phyloP scores from a whole-genome alignment of 2,329 filamentous ascomycete species.

The Alternaria postmessia region DNA sequence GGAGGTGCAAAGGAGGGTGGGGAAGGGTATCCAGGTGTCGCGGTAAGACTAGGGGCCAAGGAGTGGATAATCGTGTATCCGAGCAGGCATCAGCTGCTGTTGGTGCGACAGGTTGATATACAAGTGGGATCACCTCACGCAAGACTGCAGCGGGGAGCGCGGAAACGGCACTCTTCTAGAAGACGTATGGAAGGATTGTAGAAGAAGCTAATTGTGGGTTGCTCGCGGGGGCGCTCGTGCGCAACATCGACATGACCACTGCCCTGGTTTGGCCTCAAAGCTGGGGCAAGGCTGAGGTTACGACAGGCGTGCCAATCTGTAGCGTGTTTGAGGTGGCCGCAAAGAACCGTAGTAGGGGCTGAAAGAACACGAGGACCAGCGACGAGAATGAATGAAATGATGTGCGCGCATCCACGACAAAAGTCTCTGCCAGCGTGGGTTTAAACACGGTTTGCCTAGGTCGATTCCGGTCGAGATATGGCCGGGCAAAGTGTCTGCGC shows the following conservation, averaged over 20 bases:
- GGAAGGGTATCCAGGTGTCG: constrained; percentile 30
- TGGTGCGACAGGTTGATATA: constrained; percentile 50
- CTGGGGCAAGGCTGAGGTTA: constrained; percentile 49
- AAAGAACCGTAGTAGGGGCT: constrained; percentile 4
- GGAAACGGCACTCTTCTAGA: constrained; percentile 49
- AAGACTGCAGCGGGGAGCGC: constrained; percentile 43
- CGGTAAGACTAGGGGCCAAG: constrained; percentile 33
- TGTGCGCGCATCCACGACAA: neutral
- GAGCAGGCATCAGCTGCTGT: constrained; percentile 41
- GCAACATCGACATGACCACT: constrained; percentile 34
- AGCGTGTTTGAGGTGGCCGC: constrained; percentile 41
- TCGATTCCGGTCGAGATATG: constrained; percentile 3
- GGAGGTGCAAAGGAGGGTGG: constrained; percentile 30
- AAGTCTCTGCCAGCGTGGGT: neutral
- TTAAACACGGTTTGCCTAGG: neutral
- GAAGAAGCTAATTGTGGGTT: constrained; percentile 42
- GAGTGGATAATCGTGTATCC: constrained; percentile 46
- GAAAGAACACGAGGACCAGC: constrained; percentile 2
- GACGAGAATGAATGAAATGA: neutral
- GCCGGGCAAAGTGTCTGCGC: constrained; percentile 19
- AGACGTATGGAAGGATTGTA: constrained; percentile 43
- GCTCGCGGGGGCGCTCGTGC: constrained; percentile 43
- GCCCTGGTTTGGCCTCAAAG: constrained; percentile 43
- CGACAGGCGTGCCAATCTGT: constrained; percentile 35
- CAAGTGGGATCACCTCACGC: constrained; percentile 43